These are phyloP conservation scores for Yamadazyma endophytica DNA, from an alignment of 805 yeast genomes.

Conservation along the genomic window DNA sequence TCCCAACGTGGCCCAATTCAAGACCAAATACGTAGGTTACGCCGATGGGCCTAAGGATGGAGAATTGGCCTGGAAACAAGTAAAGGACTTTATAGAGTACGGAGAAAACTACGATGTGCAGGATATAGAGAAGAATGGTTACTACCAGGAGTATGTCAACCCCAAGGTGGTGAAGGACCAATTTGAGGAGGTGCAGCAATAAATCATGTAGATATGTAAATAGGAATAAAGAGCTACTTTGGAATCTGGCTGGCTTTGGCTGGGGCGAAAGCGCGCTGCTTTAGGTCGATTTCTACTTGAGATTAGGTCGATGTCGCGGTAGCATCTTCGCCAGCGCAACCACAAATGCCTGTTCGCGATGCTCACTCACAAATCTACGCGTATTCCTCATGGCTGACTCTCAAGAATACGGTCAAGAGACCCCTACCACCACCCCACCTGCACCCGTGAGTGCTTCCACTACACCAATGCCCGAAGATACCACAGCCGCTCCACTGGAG, in stretches of 20 bases:
- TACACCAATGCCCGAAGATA: conserved; percentile 3
- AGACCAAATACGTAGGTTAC: conserved; percentile 67
- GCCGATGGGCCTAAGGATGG: conserved; percentile 70
- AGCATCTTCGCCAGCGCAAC: too few relatives aligned
- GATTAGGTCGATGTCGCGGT: too few relatives aligned
- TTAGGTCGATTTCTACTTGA: too few relatives aligned
- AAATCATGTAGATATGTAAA: conserved; percentile 1
- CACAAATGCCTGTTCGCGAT: too few relatives aligned
- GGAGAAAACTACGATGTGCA: conserved; percentile 51
- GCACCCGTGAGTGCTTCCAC: conserved; percentile 8
- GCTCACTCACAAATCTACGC: too few relatives aligned
- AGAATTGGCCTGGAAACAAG: conserved; percentile 63
- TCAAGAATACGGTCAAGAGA: conserved; percentile 7
- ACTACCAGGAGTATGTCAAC: conserved; percentile 33
- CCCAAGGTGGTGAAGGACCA: conserved; percentile 16
- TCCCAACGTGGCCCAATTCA: conserved; percentile 64
- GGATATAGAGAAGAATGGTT: conserved; percentile 32
- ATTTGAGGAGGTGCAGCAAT: conserved; percentile 2
- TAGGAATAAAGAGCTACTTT: too few relatives aligned
- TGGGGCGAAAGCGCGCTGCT: too few relatives aligned
- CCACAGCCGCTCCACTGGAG: too few relatives aligned
- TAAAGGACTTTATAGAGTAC: conserved; percentile 69
- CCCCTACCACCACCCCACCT: conserved; percentile 21
- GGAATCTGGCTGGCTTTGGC: too few relatives aligned
- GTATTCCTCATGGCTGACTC: too few relatives aligned